These are phyloP conservation scores for Candida tibetensis DNA, from an alignment of 805 yeast genomes.

Conservation along the genomic window DNA sequence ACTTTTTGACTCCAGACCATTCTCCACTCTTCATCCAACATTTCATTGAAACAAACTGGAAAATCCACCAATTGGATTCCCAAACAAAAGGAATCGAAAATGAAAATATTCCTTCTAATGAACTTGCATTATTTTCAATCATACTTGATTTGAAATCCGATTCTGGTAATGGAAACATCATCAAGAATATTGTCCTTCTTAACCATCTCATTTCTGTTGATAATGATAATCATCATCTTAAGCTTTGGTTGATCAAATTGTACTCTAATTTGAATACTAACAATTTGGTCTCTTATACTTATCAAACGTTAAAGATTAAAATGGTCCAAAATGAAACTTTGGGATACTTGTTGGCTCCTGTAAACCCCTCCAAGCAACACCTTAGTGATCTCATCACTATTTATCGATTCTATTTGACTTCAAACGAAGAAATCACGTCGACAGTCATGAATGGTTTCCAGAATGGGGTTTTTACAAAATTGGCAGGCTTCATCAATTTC, in stretches of 20 bases:
- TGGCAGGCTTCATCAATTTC: slow-evolving; percentile 64
- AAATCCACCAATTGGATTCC: slow-evolving; percentile 27
- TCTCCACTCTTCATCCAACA: neutral
- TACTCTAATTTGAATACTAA: slow-evolving; percentile 58
- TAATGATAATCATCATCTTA: slow-evolving; percentile 67
- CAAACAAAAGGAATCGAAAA: slow-evolving; percentile 41
- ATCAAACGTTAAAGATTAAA: slow-evolving; percentile 57
- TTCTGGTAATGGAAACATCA: slow-evolving; percentile 21
- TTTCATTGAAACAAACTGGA: slow-evolving; percentile 9
- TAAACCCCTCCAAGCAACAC: slow-evolving; percentile 30
- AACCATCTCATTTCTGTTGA: slow-evolving; percentile 56
- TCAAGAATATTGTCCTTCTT: slow-evolving; percentile 50
- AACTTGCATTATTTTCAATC: slow-evolving; percentile 57
- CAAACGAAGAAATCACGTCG: slow-evolving; percentile 48
- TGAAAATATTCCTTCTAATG: slow-evolving; percentile 72
- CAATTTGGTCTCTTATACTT: slow-evolving; percentile 49
- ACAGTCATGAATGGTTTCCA: slow-evolving; percentile 55
- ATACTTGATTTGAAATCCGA: slow-evolving; percentile 16
- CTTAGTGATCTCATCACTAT: slow-evolving; percentile 25
- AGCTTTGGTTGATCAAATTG: slow-evolving; percentile 67
- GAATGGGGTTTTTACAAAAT: slow-evolving; percentile 59
- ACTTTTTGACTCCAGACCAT: slow-evolving; percentile 15
- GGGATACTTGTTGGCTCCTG: slow-evolving; percentile 44
- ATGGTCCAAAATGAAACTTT: slow-evolving; percentile 75
- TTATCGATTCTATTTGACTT: slow-evolving; percentile 52